These are phyloP conservation scores for Fusarium subtropicale DNA, from an alignment of 2,329 filamentous ascomycete genomes.

Conservation along the genomic window DNA sequence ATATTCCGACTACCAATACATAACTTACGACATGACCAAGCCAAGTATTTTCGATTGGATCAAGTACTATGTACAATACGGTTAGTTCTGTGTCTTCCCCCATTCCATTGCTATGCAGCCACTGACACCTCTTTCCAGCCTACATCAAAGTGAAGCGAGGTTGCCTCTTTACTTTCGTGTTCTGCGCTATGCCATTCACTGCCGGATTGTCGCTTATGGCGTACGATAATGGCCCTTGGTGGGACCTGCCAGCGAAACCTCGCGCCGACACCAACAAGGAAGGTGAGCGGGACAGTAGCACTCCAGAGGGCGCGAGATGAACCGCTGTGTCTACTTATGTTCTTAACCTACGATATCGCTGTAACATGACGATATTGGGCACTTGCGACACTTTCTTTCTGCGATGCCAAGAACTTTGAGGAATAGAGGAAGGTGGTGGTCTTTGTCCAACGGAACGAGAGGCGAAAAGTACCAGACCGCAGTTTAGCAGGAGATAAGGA, in stretches of 20 bases:
- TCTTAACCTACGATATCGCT: no score
- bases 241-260: neutral
- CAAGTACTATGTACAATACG: neutral
- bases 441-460: no score
- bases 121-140: neutral
- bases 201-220: fast-evolving
- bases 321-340: no score
- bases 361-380: no score
- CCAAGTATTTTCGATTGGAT: neutral
- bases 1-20: no score
- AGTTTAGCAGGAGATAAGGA: no score
- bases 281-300: neutral
- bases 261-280: neutral
- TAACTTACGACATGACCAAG: neutral
- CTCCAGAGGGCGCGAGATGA: neutral
- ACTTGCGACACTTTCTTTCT: no score
- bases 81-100: neutral
- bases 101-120: fast-evolving
- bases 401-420: no score
- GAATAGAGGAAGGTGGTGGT: no score
- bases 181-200: neutral
- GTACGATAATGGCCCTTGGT: neutral
- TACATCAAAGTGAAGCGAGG: neutral
- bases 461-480: no score
- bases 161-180: fast-evolving